These are phyloP conservation scores for Xylaria sp. DNA, from an alignment of 2,329 filamentous ascomycete species.

Conservation along the genomic window DNA sequence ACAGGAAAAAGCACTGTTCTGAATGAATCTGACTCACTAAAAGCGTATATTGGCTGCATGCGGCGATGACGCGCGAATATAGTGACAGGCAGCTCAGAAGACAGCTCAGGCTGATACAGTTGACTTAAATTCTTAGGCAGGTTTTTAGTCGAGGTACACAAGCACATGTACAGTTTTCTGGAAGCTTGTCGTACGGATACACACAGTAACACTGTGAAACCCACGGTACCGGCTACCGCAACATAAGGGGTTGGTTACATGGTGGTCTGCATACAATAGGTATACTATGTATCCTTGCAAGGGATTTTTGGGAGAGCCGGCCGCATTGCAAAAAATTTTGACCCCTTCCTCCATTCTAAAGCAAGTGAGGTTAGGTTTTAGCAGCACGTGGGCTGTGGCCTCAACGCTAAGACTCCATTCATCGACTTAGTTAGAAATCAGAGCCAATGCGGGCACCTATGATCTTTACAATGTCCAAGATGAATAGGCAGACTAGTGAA, in stretches of 20 bases:
- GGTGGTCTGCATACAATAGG: neutral
- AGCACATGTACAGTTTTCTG: neutral
- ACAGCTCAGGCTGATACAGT: slow-evolving; percentile 25
- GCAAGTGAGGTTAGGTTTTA: slow-evolving; percentile 33
- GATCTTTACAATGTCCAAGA: slow-evolving; percentile 3
- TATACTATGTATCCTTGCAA: neutral
- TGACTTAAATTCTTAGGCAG: neutral
- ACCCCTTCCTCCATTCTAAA: slow-evolving; percentile 8
- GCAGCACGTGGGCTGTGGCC: slow-evolving; percentile 33
- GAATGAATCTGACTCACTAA: slow-evolving; percentile 10
- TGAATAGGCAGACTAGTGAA: neutral
- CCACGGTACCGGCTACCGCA: neutral
- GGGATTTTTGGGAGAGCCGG: neutral
- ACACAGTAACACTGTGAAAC: neutral
- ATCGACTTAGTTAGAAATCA: neutral
- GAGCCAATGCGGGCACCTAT: neutral
- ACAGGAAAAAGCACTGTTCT: slow-evolving; percentile 9
- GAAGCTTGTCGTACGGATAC: neutral
- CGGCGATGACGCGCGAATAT: slow-evolving; percentile 15
- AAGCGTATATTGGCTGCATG: slow-evolving; percentile 6
- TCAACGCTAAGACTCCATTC: slow-evolving; percentile 9
- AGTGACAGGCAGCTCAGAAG: neutral
- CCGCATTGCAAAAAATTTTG: slow-evolving; percentile 9
- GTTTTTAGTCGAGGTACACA: neutral
- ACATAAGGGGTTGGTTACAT: slow-evolving; percentile 13